Evolutionary conservation across 768 basidiomycete genomes (phyloP), one percentile per base, ranked within the genome.

Genomic region (Leccinellum luteum): DNA sequence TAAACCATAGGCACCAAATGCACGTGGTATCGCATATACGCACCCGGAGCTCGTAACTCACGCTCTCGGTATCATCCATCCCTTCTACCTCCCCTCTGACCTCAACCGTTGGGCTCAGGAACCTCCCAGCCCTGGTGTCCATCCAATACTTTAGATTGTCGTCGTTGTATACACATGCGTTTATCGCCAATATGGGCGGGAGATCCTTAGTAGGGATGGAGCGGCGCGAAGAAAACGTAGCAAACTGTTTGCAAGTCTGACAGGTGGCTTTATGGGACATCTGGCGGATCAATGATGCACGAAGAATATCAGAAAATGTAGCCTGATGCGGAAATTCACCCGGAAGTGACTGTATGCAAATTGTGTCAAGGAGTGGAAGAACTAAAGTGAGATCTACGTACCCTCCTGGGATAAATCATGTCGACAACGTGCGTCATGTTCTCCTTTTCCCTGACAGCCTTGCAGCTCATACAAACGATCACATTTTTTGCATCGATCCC

Each of bases 181-280:
- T 98, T 61, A 99, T 73, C 0, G 90, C 87, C 12, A 99, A 75
- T 19, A 98, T 78, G 0, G 93, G 87, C 0, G 97, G 97, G 1
- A 98, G 75, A 55, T 86, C 82, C 48, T 73, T 69, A 12, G 83
- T 79, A 17, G 85, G 74, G 34, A 89, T 84, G 2, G 84, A 85
- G 13, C 90, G 85, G 41, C 80, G 79, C 32, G 85, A 86, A 38
- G 85, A 81, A 60, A 96, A 89, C 14, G 79, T 86, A 2, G 89
- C 73, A 64, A 89, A 85, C 35, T 86, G 84, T 69, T 87, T 89
- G 77, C 96, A 98, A 2, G 77, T 80, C 60, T 85, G 84, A 70
- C 97, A 99, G 8, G 85, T 89, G 6, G 92, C 89, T 72, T 92
- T 95, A 68, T 95, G 91, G 19, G 85, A 81, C 60, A 87, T 87